Evolutionary conservation across 306 rosid genomes (phyloP), one percentile per base, ranked within the genome.

Genomic region (Vicia faba): DNA sequence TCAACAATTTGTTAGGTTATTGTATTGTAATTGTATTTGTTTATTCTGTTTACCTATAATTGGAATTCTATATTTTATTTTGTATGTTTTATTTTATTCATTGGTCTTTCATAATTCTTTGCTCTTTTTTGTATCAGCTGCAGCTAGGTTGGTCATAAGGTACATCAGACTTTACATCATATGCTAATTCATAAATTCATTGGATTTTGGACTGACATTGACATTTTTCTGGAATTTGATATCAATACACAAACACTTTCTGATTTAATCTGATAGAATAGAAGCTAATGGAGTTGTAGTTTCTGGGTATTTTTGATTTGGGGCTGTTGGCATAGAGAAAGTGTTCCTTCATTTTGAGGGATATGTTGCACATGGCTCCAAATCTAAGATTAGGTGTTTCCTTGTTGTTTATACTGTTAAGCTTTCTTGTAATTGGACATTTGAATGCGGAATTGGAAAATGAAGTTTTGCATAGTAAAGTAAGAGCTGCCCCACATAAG

Each of bases 401-500:
- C 56, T 51, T 84, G 48, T 59, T 83, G 59, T 75, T 83, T 67
- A 50, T 59, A 38, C 55, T 87, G 45, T 58, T 82, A 43, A 70
- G 55, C 51, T 8, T 90, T 59, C 64, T 82, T 56, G 68, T 82
- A 10, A 68, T 80, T 3, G 80, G 82, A 54, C 65, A 11, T 78
- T 85, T 88, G 9, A 58, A 60, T 14, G 82, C 86, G 0, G 87
- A 90, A 80, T 60, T 71, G 3, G 95, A 86, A 60, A 78, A 73
- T 58, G 87, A 75, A 40, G 76, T 71, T 68, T 69, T 79, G 1
- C 71, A 64, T 53, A 85, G 75, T 48, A 86, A 76, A 79, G 44
- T 85, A 51, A 88, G 79, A 79, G 48, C 84, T 72, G 87, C 97
- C 48, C 95, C 97, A 0, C 87, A 74, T 72, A 95, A 80, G 78